A percentile compares a stretch with the other conserved stretches of the same genome.
Evolutionary conservation across 495 filamentous ascomycete genomes (phyloP).

Genomic region (Aspergillus hancockii): DNA sequence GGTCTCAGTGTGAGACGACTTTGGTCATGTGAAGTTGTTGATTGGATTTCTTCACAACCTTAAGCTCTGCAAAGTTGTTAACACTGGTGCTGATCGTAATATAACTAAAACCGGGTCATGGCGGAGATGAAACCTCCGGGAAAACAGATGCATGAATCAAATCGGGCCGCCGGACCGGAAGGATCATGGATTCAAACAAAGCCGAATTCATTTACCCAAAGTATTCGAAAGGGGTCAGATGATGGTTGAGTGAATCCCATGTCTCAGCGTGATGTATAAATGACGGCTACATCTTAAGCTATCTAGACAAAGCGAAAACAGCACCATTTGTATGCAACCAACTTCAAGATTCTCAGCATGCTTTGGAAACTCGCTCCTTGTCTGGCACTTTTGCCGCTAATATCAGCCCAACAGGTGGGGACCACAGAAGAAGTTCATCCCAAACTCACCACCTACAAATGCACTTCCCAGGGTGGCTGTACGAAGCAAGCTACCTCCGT

Average conservation of each 20-base stretch:
- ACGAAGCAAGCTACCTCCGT: slow-evolving; percentile 38
- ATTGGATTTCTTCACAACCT: background rate
- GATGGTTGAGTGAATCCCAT: background rate
- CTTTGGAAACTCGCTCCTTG: slow-evolving; percentile 1
- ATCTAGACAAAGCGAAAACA: background rate
- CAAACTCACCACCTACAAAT: slow-evolving; percentile 41
- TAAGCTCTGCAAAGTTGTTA: background rate
- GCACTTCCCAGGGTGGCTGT: slow-evolving; percentile 38
- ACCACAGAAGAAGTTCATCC: slow-evolving; percentile 34
- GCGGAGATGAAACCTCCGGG: background rate
- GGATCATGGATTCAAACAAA: too few species aligned
- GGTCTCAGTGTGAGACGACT: background rate
- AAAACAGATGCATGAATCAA: background rate
- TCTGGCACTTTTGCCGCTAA: slow-evolving; percentile 20
- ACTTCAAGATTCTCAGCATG: background rate
- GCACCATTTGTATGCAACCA: background rate
- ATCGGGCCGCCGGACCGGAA: background rate
- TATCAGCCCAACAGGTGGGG: slow-evolving; percentile 26
- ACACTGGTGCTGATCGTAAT: background rate
- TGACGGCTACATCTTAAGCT: background rate
- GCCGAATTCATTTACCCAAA: too few species aligned
- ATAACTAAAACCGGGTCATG: background rate
- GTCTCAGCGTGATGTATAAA: background rate
- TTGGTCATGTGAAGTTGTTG: background rate
- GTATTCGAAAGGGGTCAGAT: too few species aligned